Evolutionary conservation across 2,329 filamentous ascomycete species (phyloP), one percentile per base, ranked within the genome.

Genomic region (Fusarium decemcellulare): DNA sequence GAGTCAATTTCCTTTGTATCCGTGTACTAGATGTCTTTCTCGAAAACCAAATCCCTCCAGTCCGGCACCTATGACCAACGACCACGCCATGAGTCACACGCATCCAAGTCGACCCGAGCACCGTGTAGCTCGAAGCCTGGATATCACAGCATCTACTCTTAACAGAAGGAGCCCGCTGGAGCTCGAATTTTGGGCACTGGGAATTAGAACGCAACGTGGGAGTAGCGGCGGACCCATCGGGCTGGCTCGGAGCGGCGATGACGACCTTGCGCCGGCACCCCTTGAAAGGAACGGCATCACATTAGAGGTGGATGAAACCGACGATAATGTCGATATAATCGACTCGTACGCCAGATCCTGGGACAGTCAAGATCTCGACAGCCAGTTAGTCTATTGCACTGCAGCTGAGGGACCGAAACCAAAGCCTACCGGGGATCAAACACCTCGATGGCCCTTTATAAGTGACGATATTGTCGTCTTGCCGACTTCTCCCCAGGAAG

Each of bases 361-460:
- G 65, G 46, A 62, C 32, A 36, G 37, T 16, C n/a, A 46, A 12
- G 43, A 64, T 23, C 23, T 23, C 5, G 23, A 7, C 6, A 15
- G 2, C 23, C 29, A 6, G 3, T 6, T 5, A 8, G 11, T 6
- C 15, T 56, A 1, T 9, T 32, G 29, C 40, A 29, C 3, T 23
- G 42, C 9, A 23, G 18, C 12, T 5, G 23, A 5, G 23, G 23
- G 23, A 23, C 23, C 23, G 23, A 47, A 37, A 2, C 6, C 14
- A 4, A 18, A n/a, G 5, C 16, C 64, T 14, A 56, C 16, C n/a
- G 32, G n/a, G 14, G 18, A 36, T 4, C 39, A 60, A 6, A 44
- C 59, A 29, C 64, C 65, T 3, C 61, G 64, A 4, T 68, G 65
- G 65, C 65, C 65, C 15, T 68, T 68, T 30, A 68, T 68, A 52